Percentiles rank a stretch among this genome's conserved stretches.
phyloP scores from a whole-genome alignment of 2,329 filamentous ascomycete genomes.

The Fusarium napiforme region DNA sequence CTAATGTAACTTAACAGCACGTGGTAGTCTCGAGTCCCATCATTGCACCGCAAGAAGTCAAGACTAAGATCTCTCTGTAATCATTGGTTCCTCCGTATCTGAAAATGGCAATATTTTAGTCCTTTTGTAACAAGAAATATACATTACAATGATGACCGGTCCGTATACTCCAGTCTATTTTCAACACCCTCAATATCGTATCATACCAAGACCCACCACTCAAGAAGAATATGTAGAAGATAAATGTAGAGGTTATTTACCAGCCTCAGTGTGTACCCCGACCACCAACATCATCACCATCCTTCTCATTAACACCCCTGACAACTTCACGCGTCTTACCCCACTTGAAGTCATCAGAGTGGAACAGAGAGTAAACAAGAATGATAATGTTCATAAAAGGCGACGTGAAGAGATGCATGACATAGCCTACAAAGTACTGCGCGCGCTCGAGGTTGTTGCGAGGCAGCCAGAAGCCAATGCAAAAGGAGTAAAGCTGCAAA shows the following conservation, averaged over 20 bases:
- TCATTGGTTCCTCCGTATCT: background rate
- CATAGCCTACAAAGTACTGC: conserved; percentile 54
- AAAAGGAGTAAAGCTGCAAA: conserved; percentile 54
- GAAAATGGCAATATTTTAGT: background rate
- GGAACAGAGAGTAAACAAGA: conserved; percentile 54
- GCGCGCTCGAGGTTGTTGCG: conserved; percentile 51
- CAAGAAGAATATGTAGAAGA: background rate
- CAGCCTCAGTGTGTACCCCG: conserved; percentile 39
- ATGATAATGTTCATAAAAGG: conserved; percentile 58
- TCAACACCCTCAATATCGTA: background rate
- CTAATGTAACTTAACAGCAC: background rate
- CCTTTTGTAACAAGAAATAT: conserved; percentile 2
- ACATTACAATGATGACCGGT: conserved; percentile 18
- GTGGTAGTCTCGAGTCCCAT: background rate
- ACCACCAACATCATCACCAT: conserved; percentile 39
- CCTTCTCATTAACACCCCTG: conserved; percentile 41
- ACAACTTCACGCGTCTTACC: conserved; percentile 57
- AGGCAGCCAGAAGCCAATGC: conserved; percentile 56
- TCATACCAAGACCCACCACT: background rate
- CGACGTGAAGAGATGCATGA: conserved; percentile 52
- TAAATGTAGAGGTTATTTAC: background rate
- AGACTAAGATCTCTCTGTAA: background rate
- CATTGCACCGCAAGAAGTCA: background rate
- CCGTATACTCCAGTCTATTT: conserved; percentile 15
- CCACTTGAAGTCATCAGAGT: conserved; percentile 60